Percentiles rank a stretch among this genome's conserved stretches.
phyloP scores from a whole-genome alignment of 176 grass and related monocot species.

The Otatea glauca region DNA sequence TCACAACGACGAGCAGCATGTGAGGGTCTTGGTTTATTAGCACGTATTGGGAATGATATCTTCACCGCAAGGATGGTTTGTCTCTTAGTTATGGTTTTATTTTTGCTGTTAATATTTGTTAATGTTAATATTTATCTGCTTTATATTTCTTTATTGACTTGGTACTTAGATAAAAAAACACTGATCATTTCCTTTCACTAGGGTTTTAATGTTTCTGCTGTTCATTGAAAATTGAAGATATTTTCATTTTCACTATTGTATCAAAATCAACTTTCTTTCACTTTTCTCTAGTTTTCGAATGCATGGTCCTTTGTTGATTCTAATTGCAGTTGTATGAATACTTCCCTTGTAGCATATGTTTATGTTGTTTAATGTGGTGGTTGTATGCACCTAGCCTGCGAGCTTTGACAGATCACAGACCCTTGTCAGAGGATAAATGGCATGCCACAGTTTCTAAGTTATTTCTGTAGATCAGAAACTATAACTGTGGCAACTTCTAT shows the following conservation, averaged over 20 bases:
- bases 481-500: neutral
- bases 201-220: conserved; percentile 15
- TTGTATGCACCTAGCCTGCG: neutral
- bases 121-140: conserved; percentile 7
- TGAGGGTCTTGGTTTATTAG: conserved; percentile 89
- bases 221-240: neutral
- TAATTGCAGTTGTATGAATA: neutral
- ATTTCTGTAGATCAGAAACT: neutral
- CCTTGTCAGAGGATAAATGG: neutral
- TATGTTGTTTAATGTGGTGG: neutral
- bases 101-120: conserved; percentile 27
- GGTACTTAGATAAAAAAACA: conserved; percentile 12
- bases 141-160: neutral
- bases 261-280: neutral
- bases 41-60: conserved; percentile 83
- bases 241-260: neutral
- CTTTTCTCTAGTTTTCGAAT: neutral
- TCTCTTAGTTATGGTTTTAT: conserved; percentile 33
- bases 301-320: neutral
- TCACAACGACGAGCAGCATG: conserved; percentile 78
- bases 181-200: conserved; percentile 10
- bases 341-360: neutral
- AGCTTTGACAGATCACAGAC: neutral
- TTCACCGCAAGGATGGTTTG: conserved; percentile 90
- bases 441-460: neutral